Percentiles rank a stretch among this genome's conserved stretches.
Evolutionary conservation across 495 filamentous ascomycete species (phyloP).

Genomic region (Neurospora sp.): DNA sequence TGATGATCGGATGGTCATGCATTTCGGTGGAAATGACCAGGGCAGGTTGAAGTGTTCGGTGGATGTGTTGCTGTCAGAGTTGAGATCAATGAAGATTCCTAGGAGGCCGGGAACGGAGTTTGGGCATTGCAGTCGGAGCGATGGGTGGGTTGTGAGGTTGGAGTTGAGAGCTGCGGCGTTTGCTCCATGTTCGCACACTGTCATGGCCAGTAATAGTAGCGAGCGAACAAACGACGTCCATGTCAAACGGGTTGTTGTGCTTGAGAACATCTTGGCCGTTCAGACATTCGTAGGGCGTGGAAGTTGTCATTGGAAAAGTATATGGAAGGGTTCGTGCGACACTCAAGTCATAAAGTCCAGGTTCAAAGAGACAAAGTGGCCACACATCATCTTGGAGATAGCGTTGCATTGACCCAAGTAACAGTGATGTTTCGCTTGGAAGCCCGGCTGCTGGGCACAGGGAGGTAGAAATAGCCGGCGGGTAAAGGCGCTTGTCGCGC

Average conservation of each 20-base stretch:
- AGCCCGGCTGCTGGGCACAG: not conserved
- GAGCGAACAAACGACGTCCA: not conserved
- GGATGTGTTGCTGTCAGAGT: too few species aligned
- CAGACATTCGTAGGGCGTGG: too few species aligned
- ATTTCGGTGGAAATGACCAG: slow-evolving; percentile 11
- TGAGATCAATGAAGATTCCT: not conserved
- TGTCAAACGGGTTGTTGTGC: not conserved
- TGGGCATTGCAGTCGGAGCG: not conserved
- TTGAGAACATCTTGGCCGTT: too few species aligned
- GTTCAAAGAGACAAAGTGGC: not conserved
- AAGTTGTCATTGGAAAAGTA: not conserved
- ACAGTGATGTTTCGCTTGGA: not conserved
- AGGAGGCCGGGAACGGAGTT: not conserved
- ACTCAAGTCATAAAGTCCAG: not conserved
- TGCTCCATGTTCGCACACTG: too few species aligned
- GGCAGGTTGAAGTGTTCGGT: not conserved
- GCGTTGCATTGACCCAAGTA: not conserved
- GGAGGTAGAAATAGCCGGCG: slow-evolving; percentile 2
- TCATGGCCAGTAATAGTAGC: not conserved
- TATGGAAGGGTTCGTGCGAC: not conserved
- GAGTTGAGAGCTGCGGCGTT: too few species aligned
- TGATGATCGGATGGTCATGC: not conserved
- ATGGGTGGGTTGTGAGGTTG: too few species aligned
- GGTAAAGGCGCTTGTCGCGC: not conserved
- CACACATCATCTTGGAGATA: not conserved